A percentile compares a stretch with the other conserved stretches of the same genome.
Evolutionary conservation across 768 basidiomycete species (phyloP).

Genomic region (Pleurotus ostreatus): DNA sequence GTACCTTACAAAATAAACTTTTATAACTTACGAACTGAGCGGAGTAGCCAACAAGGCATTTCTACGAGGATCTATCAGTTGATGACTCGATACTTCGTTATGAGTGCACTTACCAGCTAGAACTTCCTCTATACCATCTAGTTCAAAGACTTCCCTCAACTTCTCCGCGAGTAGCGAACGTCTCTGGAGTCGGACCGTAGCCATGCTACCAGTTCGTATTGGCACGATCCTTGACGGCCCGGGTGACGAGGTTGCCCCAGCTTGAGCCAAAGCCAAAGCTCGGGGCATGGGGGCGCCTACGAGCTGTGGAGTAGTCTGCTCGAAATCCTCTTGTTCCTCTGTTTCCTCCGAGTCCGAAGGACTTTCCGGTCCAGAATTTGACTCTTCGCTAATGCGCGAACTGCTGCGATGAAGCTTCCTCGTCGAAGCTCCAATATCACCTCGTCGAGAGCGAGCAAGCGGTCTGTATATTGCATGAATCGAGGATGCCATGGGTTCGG

Average conservation of each 20-base stretch:
- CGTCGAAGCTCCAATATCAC: slow-evolving; percentile 21
- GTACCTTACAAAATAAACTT: no score
- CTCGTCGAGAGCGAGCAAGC: slow-evolving; percentile 59
- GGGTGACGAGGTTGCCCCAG: background rate
- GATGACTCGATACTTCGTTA: background rate
- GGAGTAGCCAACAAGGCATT: slow-evolving; percentile 91
- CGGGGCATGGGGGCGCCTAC: slow-evolving; percentile 11
- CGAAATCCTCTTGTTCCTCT: slow-evolving; percentile 54
- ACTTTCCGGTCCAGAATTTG: slow-evolving; percentile 26
- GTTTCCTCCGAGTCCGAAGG: slow-evolving; percentile 39
- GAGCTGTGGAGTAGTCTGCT: slow-evolving; percentile 40
- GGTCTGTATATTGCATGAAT: slow-evolving; percentile 88
- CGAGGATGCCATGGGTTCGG: slow-evolving; percentile 65
- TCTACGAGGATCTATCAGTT: slow-evolving; percentile 39
- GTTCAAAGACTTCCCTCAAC: slow-evolving; percentile 81
- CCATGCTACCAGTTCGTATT: slow-evolving; percentile 59
- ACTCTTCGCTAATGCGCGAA: slow-evolving; percentile 25
- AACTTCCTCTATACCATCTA: slow-evolving; percentile 81
- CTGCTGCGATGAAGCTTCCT: slow-evolving; percentile 16
- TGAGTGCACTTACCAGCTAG: slow-evolving; percentile 55
- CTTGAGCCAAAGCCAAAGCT: background rate
- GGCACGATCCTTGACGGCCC: slow-evolving; percentile 16
- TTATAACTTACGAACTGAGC: slow-evolving; percentile 73
- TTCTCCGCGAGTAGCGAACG: slow-evolving; percentile 80
- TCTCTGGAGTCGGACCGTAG: slow-evolving; percentile 67